A percentile compares a stretch with the other conserved stretches of the same genome.
These are phyloP conservation scores for Lactarius hatsudake DNA, from an alignment of 768 basidiomycete genomes.

Conservation along the genomic window DNA sequence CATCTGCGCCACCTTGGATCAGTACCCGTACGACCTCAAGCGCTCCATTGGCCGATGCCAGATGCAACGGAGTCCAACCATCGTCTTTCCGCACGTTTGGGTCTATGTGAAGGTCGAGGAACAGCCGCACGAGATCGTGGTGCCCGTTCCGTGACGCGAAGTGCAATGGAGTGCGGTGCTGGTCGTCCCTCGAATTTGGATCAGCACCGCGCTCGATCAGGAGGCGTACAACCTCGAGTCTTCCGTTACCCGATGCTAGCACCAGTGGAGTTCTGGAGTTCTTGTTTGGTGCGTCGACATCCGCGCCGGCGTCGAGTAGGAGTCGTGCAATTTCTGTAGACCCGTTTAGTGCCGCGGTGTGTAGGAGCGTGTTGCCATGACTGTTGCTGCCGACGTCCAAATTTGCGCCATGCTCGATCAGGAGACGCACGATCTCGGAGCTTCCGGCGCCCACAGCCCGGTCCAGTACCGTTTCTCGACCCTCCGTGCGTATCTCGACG, in stretches of 20 bases:
- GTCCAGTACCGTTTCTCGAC: not conserved
- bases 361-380: not conserved
- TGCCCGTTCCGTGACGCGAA: not conserved
- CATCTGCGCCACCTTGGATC: not conserved
- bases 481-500: not conserved
- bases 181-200: not conserved
- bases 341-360: not conserved
- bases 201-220: not conserved
- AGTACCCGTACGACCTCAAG: not conserved
- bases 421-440: not conserved
- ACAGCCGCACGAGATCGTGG: not conserved
- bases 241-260: not conserved
- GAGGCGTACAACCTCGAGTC: slow-evolving; percentile 2
- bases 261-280: not conserved
- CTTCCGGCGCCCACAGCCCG: not conserved
- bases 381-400: not conserved
- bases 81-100: slow-evolving; percentile 1
- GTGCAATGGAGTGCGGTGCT: not conserved
- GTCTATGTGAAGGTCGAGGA: slow-evolving; percentile 2
- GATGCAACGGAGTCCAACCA: slow-evolving; percentile 11
- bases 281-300: not conserved
- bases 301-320: not conserved
- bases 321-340: not conserved
- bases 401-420: not conserved
- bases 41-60: slow-evolving; percentile 5